These are phyloP conservation scores for Sclerotinia borealis DNA, from an alignment of 2,329 filamentous ascomycete species.

Conservation along the genomic window DNA sequence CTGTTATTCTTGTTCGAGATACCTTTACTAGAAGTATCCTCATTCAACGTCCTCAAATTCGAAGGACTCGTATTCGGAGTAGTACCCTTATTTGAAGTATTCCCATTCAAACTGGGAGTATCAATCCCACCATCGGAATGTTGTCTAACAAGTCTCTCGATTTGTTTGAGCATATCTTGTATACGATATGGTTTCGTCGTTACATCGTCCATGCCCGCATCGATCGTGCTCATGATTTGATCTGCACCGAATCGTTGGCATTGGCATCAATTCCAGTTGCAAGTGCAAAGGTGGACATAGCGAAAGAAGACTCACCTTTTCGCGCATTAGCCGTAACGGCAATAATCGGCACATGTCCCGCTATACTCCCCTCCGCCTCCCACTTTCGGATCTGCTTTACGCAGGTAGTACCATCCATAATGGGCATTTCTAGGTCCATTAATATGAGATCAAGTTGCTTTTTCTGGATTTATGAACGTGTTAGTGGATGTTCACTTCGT, in stretches of 20 bases:
- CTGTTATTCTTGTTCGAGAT: no score
- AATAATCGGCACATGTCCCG: conserved; percentile 64
- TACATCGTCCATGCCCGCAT: conserved; percentile 27
- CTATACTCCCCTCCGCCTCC: conserved; percentile 51
- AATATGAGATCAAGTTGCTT: conserved; percentile 57
- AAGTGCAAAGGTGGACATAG: not conserved
- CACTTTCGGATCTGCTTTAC: conserved; percentile 61
- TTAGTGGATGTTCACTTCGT: conserved; percentile 29
- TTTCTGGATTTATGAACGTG: conserved; percentile 19
- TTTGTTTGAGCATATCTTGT: conserved; percentile 23
- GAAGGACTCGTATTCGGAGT: not conserved
- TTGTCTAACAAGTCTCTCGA: conserved; percentile 18
- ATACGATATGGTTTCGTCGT: conserved; percentile 26
- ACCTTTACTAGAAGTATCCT: no score
- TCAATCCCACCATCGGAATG: not conserved
- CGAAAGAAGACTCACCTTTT: not conserved
- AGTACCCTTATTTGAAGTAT: no score
- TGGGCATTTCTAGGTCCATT: conserved; percentile 78
- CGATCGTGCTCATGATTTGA: conserved; percentile 43
- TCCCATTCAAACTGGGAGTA: no score
- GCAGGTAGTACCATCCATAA: conserved; percentile 74
- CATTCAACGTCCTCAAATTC: not conserved
- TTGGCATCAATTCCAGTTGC: no score
- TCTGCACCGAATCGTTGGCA: conserved; percentile 46
- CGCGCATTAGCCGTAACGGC: conserved; percentile 73